Conservation (phyloP, 148 eudicot genomes). For the Amaranthus cruentus region DNA sequence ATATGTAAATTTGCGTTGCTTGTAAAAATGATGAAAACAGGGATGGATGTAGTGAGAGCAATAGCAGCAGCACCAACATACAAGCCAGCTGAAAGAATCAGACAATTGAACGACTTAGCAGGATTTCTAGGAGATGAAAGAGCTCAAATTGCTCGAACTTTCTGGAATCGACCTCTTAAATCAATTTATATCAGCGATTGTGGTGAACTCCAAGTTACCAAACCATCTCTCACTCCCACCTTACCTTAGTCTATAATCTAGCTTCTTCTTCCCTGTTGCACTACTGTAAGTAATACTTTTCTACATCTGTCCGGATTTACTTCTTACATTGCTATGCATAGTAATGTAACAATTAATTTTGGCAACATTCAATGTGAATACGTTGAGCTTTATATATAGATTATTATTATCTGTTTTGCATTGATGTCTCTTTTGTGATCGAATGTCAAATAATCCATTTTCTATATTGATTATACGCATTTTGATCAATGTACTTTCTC, state of each 20-base stretch:
- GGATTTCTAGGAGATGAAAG: slow-evolving; percentile 86
- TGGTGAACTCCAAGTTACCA: slow-evolving; percentile 71
- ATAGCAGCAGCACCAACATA: slow-evolving; percentile 80
- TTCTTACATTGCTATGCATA: no score
- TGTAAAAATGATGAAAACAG: slow-evolving; percentile 26
- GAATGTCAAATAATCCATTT: no score
- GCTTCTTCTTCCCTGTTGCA: neutral
- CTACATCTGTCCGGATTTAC: no score
- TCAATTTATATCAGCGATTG: slow-evolving; percentile 82
- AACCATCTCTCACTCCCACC: slow-evolving; percentile 74
- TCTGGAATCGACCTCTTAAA: slow-evolving; percentile 83
- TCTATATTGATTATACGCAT: no score
- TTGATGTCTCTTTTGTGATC: no score
- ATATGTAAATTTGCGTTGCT: no score
- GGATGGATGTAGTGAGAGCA: slow-evolving; percentile 73
- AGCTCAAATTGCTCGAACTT: slow-evolving; percentile 71
- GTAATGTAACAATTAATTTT: no score
- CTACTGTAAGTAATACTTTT: no score
- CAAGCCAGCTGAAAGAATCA: slow-evolving; percentile 65
- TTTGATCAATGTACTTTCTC: no score
- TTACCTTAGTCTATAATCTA: slow-evolving; percentile 55
- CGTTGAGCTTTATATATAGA: no score
- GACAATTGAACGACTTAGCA: slow-evolving; percentile 78
- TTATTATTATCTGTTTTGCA: no score
- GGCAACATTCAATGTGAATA: no score